Base-by-base conservation (phyloP, 768 basidiomycete genomes). In the Serendipita sp. region DNA sequence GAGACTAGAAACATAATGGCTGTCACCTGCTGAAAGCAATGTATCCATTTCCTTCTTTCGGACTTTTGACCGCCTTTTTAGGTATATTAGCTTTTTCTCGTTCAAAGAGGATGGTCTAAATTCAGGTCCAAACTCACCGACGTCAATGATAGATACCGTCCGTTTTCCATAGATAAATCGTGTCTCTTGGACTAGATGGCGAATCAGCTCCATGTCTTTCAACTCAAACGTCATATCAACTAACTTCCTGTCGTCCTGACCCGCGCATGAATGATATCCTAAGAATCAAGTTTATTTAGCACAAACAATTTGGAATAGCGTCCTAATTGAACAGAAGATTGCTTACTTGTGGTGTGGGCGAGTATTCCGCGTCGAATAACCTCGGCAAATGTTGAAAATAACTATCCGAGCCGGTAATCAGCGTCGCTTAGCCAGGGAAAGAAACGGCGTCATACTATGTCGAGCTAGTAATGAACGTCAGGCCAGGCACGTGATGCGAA, bases 1-100 rank as follows among this genome's bases (percentile, higher is more conserved):
- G 89, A 89, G 69, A 92, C 91, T 69, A 95, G 73, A 76, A 97
- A 97, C 62, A 96, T 75, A 63, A 97, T 94, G 67, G 88, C 88
- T 2, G 91, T 94, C 63, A 95, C 92, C 71, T 94, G 89, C 76
- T 93, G 90, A 77, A 93, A 94, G 72, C 89, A 91, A 70, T 92
- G 91, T 69, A 92, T 92, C 91, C 91, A 93, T 73, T 93, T 94
- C 74, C 90, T 79, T 66, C 92, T 77, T 73, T 93, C 92, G 73
- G 86, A 90, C 79, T 94, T 91, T 77, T 96, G 93, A 3, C 93
- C 93, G 34, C 88, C 88, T 60, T 18, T 32, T 8, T 8, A 16
- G 18, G 44, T 46, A 18, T 13, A 13, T 11, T 13, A 18, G 44
- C 44, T 18, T 46, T 18, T 11, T 13, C 44, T 46, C 44, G 23